These are phyloP conservation scores for Fistulinella cinereoalba DNA, from an alignment of 1,284 basidiomycete genomes.

Conservation along the genomic window DNA sequence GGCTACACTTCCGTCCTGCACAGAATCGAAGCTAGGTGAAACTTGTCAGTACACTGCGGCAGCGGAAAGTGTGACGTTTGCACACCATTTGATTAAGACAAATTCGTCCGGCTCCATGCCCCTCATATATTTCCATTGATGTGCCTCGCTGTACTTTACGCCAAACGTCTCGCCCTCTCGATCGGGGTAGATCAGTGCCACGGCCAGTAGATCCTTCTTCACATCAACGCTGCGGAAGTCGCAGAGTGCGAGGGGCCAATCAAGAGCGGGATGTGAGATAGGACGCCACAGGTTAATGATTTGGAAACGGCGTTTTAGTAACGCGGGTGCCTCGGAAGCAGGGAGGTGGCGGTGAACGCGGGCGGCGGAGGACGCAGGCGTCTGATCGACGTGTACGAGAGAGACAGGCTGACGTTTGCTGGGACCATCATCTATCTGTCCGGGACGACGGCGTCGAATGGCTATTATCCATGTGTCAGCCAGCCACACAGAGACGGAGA, in stretches of 20 bases:
- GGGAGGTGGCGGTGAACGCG: slow-evolving; percentile 56
- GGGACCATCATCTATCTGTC: slow-evolving; percentile 38
- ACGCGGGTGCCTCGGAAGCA: slow-evolving; percentile 39
- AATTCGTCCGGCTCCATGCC: slow-evolving; percentile 44
- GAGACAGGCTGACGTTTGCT: slow-evolving; percentile 50
- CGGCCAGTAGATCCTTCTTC: slow-evolving; percentile 36
- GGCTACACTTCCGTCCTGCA: slow-evolving; percentile 38
- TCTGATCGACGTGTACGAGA: slow-evolving; percentile 55
- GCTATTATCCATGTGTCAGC: slow-evolving; percentile 15
- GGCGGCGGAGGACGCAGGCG: slow-evolving; percentile 41
- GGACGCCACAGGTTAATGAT: slow-evolving; percentile 58
- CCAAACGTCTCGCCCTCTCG: slow-evolving; percentile 18
- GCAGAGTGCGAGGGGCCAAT: slow-evolving; percentile 48
- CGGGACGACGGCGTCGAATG: slow-evolving; percentile 45
- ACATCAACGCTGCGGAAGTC: slow-evolving; percentile 47
- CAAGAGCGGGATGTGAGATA: slow-evolving; percentile 43
- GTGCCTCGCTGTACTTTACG: slow-evolving; percentile 19
- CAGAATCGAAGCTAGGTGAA: slow-evolving; percentile 9
- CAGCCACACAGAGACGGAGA: not conserved
- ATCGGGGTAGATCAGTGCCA: slow-evolving; percentile 27
- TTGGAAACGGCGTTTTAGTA: slow-evolving; percentile 44
- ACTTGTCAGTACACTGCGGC: not conserved
- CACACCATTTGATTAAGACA: slow-evolving; percentile 49
- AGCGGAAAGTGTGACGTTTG: not conserved
- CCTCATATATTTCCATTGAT: slow-evolving; percentile 30